Evolutionary conservation across 495 filamentous ascomycete species (phyloP).

Genomic region (Tetracladium marchalianum): DNA sequence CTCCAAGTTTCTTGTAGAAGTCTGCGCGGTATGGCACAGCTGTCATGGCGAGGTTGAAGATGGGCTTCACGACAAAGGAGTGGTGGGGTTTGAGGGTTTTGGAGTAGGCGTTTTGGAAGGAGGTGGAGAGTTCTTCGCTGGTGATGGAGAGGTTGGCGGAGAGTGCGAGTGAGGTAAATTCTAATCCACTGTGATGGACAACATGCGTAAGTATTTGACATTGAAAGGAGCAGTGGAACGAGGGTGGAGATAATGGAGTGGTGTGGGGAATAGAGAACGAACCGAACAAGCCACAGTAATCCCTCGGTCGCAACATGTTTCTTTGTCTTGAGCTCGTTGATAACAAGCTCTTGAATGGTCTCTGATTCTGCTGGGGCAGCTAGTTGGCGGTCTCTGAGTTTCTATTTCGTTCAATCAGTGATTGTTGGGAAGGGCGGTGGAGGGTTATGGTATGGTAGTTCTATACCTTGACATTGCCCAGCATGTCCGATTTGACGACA

Average conservation of each 20-base stretch:
- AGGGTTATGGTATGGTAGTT: not conserved
- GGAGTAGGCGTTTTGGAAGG: constrained; percentile 79
- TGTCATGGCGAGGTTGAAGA: constrained; percentile 86
- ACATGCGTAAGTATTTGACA: not conserved
- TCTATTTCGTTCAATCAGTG: constrained; percentile 40
- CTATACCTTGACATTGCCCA: constrained; percentile 81
- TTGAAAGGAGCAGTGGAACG: constrained; percentile 5
- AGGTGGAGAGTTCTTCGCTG: constrained; percentile 64
- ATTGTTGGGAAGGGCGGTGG: constrained; percentile 9
- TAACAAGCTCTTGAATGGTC: constrained; percentile 72
- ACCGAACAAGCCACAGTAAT: constrained; percentile 87
- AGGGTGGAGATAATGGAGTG: constrained; percentile 6
- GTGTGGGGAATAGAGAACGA: constrained; percentile 19
- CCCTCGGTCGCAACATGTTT: constrained; percentile 82
- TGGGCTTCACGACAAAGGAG: constrained; percentile 71
- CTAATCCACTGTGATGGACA: constrained; percentile 55
- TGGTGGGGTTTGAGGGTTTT: constrained; percentile 86
- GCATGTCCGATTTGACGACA: constrained; percentile 82
- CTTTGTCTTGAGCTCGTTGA: constrained; percentile 78
- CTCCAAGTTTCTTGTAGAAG: constrained; percentile 80
- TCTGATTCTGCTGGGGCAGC: constrained; percentile 65
- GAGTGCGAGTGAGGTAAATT: constrained; percentile 82
- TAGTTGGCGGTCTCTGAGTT: constrained; percentile 77
- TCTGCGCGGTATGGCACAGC: constrained; percentile 85
- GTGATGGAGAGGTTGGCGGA: constrained; percentile 60